Evolutionary conservation across 495 filamentous ascomycete species (phyloP), one percentile per base, ranked within the genome.

Genomic region (Trichocladium uniseriatum): DNA sequence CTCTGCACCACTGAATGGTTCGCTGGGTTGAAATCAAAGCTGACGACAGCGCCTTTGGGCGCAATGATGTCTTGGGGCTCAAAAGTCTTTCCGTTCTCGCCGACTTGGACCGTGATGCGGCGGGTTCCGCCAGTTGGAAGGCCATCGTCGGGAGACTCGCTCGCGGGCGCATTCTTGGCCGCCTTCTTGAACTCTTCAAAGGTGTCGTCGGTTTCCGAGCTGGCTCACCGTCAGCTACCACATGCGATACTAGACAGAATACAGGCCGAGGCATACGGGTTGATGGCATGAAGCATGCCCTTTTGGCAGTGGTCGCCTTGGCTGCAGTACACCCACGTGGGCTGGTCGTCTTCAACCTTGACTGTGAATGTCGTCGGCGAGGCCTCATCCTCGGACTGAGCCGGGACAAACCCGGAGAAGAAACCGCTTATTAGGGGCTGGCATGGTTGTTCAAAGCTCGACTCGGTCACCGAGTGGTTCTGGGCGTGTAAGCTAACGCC

Each of bases 381-480:
- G 27, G 60, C 58, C 7, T 58, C 55, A 29, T 67, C 63, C 14
- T 61, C 40, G 2, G 50, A 58, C 6, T 60, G 40, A 9, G 58
- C 59, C 0, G 71, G 64, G 5, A 73, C 64, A 44, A 75, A 75
- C 19, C 73, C 75, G 18, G 71, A 76, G 56, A 73, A 77, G 59
- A 80, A 64, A 5, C 64, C 64, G n/a, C 55, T 63, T 0, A 57
- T 63, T 1, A 72, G 59, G 6, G 80, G 75, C 16, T 76, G 63
- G 61, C 81, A 86, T 0, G 82, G 81, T 6, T 73, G 67, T 13
- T 57, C 53, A 46, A 79, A 86, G 28, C 75, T 71, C 4, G 78
- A 74, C 45, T 81, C 73, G 5, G 72, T 71, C 21, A 83, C 79
- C 5, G 77, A 78, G 57, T 84, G 82, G 49, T 81, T 82, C 52